Evolutionary conservation across 2,329 filamentous ascomycete species (phyloP).

Genomic region (Aspergillus vadensis): DNA sequence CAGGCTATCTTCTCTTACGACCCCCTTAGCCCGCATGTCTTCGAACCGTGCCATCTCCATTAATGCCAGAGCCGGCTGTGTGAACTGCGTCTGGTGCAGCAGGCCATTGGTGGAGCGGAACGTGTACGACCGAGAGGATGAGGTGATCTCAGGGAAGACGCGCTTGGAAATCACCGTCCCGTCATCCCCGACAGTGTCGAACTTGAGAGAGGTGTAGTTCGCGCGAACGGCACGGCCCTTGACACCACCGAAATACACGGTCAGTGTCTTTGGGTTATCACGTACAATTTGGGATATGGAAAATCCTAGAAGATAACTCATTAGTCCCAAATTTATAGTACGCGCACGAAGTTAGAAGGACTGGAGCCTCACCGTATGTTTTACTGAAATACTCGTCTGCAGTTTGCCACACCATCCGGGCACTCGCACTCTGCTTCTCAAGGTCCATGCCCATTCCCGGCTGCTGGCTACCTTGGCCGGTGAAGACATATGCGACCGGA

Average conservation of each 20-base stretch:
- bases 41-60: slow-evolving; percentile 99
- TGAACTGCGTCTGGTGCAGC: slow-evolving; percentile 93
- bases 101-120: slow-evolving; percentile 90
- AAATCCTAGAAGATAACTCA: slow-evolving; percentile 50
- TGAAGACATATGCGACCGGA: slow-evolving; percentile 91
- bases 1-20: slow-evolving; percentile 87
- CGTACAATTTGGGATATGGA: slow-evolving; percentile 95
- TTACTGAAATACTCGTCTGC: slow-evolving; percentile 95
- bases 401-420: slow-evolving; percentile 92
- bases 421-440: slow-evolving; percentile 86
- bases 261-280: slow-evolving; percentile 97
- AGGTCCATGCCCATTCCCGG: slow-evolving; percentile 99
- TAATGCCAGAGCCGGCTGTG: slow-evolving; percentile 88
- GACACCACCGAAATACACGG: slow-evolving; percentile 91
- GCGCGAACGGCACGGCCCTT: slow-evolving; percentile 92
- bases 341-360: background rate
- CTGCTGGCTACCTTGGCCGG: slow-evolving; percentile 93
- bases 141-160: slow-evolving; percentile 94
- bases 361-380: slow-evolving; percentile 68
- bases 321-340: background rate
- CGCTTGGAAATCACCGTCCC: slow-evolving; percentile 67
- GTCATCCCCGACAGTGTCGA: slow-evolving; percentile 56
- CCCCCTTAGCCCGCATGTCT: slow-evolving; percentile 92
- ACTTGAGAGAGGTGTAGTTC: slow-evolving; percentile 95
- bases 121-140: slow-evolving; percentile 87